Base-by-base conservation (phyloP, 2,329 filamentous ascomycete genomes). In the Apiospora pterosperma region DNA sequence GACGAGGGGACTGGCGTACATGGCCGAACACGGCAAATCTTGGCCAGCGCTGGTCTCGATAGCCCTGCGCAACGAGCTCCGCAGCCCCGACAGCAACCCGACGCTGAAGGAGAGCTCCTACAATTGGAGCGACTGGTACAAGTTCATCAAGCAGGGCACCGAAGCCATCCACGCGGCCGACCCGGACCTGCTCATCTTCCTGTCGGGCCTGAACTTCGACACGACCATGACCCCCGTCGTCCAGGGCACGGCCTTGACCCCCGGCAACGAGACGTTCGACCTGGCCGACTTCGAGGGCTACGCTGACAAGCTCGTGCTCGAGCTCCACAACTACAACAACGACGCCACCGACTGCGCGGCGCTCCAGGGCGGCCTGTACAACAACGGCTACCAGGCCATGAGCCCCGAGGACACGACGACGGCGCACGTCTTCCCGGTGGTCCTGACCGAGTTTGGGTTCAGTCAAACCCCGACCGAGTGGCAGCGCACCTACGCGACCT, bases 271-370 rank as follows among this genome's bases (percentile, higher is more conserved):
- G 19, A 79, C 67, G 4, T 88, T 86, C 69, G 75, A 70, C 62
- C 72, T 77, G 4, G 69, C 69, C 16, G 81, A 84, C 69, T 88
- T 87, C 68, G 67, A 75, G 1, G 80, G 79, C 1, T 85, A 82
- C 71, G 75, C 75, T 1, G 74, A 86, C 69, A 88, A 88, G 75
- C 77, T 88, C 0, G 85, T 86, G 8, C 78, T 88, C 2, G 86
- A 89, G 73, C 77, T 88, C 11, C 86, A 89, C 78, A 88, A 86
- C 75, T 89, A 89, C 73, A 78, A 85, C 66, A 85, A 80, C 68
- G 70, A 73, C n/a, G 80, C 81, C 3, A 78, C 73, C 0, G 80
- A 77, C 69, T 89, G 86, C 72, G 71, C 72, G 10, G 76, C 75
- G 10, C 78, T 88, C 14, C 74, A 79, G 66, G 73, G 76, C 61